Base-by-base conservation (phyloP, 768 basidiomycete species). In the Pleurotus ostreatus region DNA sequence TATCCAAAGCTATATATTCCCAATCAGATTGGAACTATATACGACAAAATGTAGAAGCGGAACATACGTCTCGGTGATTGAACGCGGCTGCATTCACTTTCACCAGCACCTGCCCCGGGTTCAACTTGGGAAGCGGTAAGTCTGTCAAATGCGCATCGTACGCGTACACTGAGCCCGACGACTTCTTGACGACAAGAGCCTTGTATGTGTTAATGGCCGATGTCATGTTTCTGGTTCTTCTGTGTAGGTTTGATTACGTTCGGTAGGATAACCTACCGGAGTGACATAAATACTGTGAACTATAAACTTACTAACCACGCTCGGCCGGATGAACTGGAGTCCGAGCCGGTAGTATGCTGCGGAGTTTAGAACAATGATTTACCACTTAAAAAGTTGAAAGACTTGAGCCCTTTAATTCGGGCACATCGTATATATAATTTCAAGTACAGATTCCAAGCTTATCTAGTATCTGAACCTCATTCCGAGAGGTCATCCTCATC, bases 1-100 rank as follows among this genome's bases (percentile, higher is more conserved):
- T 34, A 88, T 82, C 90, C 90, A 92, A 9, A 89, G 72, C 89
- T 92, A 59, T 18, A 48, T 26, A 30, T 51, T 8, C 9, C 9
- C 30, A 25, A 5, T 25, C 7, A 34, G 30, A 34, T 34, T 34
- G 11, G 11, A 11, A 11, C 30, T 25, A 34, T 11, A 11, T 2
- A 34, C 11, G 9, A 34, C 11, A 8, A 9, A 4, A 34, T 11
- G 3, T 34, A 11, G 30, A 34, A 40, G 16, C 13, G 38, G 13
- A 15, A 60, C 68, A 46, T 57, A 88, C 88, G 62, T 91, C 90
- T 63, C 86, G 77, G 63, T 85, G 90, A 65, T 94, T 94, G 74
- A 89, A 89, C 13, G 80, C 83, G 0, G 78, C 88, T 12, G 90
- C 88, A 16, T 71, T 74, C 51, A 91, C 81, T 66, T 78, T 81